phyloP scores from a whole-genome alignment of 306 rosid species.

The Lupinus albus region DNA sequence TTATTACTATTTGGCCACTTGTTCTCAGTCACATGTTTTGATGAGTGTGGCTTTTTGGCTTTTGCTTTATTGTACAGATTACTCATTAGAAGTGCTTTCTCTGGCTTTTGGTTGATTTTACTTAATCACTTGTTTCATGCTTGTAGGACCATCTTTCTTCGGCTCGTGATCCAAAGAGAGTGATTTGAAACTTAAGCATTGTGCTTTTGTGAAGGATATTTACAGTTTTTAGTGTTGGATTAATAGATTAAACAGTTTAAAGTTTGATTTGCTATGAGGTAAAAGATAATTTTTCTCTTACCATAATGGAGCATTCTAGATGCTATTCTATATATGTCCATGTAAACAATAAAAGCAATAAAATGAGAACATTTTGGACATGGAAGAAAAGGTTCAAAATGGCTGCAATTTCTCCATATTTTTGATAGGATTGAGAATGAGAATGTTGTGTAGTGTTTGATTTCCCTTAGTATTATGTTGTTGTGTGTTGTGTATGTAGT shows the following conservation, averaged over 20 bases:
- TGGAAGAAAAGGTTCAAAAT: conserved; percentile 40
- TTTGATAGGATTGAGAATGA: conserved; percentile 41
- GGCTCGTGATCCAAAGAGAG: conserved; percentile 81
- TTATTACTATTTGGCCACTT: no score
- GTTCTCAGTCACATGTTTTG: not conserved
- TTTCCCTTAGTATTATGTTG: conserved; percentile 15
- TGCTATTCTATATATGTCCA: conserved; percentile 37
- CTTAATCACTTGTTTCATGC: conserved; percentile 41
- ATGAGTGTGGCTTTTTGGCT: not conserved
- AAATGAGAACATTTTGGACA: conserved; percentile 37
- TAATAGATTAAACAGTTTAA: conserved; percentile 30
- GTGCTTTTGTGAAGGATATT: conserved; percentile 39
- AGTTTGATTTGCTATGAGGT: conserved; percentile 33
- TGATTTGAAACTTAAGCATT: conserved; percentile 47
- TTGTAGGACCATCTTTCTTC: conserved; percentile 88
- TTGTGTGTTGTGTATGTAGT: conserved; percentile 35
- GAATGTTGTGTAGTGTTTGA: conserved; percentile 45
- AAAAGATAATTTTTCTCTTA: conserved; percentile 38
- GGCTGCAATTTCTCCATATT: conserved; percentile 26
- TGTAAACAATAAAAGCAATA: conserved; percentile 39
- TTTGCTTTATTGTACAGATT: conserved; percentile 18
- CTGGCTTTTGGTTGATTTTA: conserved; percentile 24
- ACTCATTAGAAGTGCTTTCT: not conserved
- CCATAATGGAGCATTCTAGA: conserved; percentile 41
- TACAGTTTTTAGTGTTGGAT: not conserved